Percentiles rank a stretch among this genome's conserved stretches.
These are phyloP conservation scores for Piromyces finnis DNA, from an alignment of 192 early-diverging fungal species.

Conservation along the genomic window DNA sequence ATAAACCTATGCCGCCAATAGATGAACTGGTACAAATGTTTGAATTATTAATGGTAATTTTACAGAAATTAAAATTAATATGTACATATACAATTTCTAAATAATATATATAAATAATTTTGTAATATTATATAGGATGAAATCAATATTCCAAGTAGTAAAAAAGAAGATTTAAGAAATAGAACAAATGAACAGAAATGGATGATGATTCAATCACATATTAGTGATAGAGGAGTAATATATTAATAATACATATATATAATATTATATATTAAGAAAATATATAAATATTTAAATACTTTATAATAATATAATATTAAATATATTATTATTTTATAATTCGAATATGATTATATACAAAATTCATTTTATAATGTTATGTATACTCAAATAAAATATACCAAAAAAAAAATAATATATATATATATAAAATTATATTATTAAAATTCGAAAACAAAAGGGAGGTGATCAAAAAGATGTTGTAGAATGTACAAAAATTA, in stretches of 20 bases:
- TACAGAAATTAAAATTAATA: too few species aligned
- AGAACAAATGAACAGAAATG: neutral
- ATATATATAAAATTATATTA: neutral
- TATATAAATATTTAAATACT: too few species aligned
- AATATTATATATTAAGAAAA: too few species aligned
- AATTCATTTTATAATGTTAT: too few species aligned
- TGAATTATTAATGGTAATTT: neutral
- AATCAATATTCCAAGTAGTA: neutral
- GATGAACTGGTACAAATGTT: neutral
- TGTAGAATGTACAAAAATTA: conserved; percentile 8
- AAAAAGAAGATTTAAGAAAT: neutral
- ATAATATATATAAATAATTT: too few species aligned
- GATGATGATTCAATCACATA: neutral
- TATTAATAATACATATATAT: too few species aligned
- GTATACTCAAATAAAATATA: too few species aligned
- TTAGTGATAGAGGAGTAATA: neutral
- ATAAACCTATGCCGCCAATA: neutral
- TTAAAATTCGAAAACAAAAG: conserved; percentile 7
- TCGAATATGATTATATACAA: too few species aligned
- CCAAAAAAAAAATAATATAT: neutral
- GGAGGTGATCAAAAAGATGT: conserved; percentile 12
- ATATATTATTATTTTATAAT: too few species aligned
- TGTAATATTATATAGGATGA: too few species aligned
- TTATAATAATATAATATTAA: too few species aligned
- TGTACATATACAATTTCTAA: too few species aligned